Evolutionary conservation across 768 basidiomycete species (phyloP), one percentile per base, ranked within the genome.

Genomic region (Pulveroboletus sp.): DNA sequence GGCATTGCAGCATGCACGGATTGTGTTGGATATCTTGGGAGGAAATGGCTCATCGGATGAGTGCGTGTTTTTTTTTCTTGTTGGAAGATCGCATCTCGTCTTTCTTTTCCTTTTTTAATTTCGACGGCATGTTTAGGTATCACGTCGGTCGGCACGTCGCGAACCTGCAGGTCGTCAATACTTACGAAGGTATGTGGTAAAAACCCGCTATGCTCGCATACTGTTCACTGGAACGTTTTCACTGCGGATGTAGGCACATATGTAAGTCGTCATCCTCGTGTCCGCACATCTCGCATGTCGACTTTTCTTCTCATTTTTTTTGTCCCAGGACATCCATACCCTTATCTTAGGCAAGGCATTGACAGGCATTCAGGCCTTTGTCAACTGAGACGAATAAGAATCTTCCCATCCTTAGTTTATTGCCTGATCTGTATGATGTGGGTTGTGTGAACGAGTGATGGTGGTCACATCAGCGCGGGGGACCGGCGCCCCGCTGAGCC

Each of bases 21-120:
- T 80, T 48, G 73, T 98, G 37, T 68, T 97, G 60, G 95, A 97
- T 61, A 87, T 97, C 32, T 73, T 98, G 38, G 95, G 95, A 23
- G 95, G 95, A 3, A 98, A 98, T 68, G 94, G 93, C 4, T 85
- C 83, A 45, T 76, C 90, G 25, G 94, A 97, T 60, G 95, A 98
- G 90, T 95, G 57, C 32, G 45, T n/a, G n/a, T 20, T 20, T 4
- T 27, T 27, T 37, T 27, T 19, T 8, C 4, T 7, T 29, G 9
- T 29, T 14, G 61, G 85, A 1, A 9, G 11, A 14, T 13, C 17
- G 9, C 17, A 6, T 11, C 11, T 24, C 35, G 17, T 5, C 31
- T 37, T 24, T 14, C 17, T 12, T 44, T 17, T 14, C 19, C 2
- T 37, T 17, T 24, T 29, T 16, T 24, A 6, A 5, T 40, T 24